A percentile compares a stretch with the other conserved stretches of the same genome.
These are phyloP conservation scores for Tuber brumale DNA, from an alignment of 495 filamentous ascomycete genomes.

Conservation along the genomic window DNA sequence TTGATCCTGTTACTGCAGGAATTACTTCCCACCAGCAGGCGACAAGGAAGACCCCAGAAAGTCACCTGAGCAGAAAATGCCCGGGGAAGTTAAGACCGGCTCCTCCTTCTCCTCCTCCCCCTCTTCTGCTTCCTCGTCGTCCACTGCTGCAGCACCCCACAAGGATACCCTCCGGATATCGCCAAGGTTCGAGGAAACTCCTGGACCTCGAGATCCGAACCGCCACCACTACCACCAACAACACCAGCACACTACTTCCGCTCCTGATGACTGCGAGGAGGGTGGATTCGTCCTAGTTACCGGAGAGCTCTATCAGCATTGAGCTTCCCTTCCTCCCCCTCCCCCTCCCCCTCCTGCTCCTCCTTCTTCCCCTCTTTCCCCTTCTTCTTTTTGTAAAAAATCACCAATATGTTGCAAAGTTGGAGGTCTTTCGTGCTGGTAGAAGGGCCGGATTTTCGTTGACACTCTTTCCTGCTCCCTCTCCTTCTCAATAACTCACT, in stretches of 20 bases:
- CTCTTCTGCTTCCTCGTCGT: not conserved
- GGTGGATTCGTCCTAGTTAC: not conserved
- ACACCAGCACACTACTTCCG: not conserved
- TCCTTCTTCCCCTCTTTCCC: not conserved
- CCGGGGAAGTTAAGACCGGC: not conserved
- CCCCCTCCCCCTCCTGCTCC: not conserved
- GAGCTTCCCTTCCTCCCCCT: not conserved
- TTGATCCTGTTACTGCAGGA: constrained; percentile 4
- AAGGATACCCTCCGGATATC: not conserved
- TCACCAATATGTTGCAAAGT: not conserved
- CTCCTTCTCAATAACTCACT: not conserved
- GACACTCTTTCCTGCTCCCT: not conserved
- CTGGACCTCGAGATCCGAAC: not conserved
- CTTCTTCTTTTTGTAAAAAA: not conserved
- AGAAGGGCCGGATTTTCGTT: not conserved
- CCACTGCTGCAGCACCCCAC: not conserved
- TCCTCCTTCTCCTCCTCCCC: not conserved
- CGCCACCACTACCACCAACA: not conserved
- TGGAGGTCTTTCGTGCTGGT: not conserved
- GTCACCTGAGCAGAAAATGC: not conserved
- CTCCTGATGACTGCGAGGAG: not conserved
- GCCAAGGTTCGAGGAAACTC: not conserved
- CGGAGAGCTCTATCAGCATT: not conserved
- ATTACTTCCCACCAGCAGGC: constrained; percentile 16
- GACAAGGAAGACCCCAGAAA: not conserved